Base-by-base conservation (phyloP, 1,284 basidiomycete genomes). In the Cutaneotrichosporon sp. region DNA sequence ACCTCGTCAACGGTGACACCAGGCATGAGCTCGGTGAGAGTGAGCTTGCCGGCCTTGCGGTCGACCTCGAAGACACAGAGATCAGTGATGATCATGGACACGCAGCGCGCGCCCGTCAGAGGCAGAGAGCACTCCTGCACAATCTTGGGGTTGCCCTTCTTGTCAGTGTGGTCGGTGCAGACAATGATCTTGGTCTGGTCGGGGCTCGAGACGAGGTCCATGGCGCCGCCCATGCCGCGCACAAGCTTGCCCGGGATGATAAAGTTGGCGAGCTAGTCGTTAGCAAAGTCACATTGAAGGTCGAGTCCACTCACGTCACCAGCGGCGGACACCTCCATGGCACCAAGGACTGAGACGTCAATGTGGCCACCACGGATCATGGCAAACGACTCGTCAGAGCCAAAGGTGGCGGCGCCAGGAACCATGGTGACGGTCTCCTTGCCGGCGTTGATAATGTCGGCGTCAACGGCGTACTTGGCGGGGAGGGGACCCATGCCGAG, bases 361-460 rank as follows among this genome's bases (percentile, higher is more conserved):
- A 97, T 83, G 75, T 97, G 93, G 9, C 93, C 94, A 54, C 90
- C 92, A 50, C 92, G 86, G 75, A 96, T 93, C 90, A 96, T 96
- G 34, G 87, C 88, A 68, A 97, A 97, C 23, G 66, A 69, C 57
- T 75, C 73, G 44, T 63, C 65, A 13, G 71, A 73, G 51, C 70
- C 92, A 68, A 97, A 97, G 1, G 91, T 80, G 4, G 90, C 85
- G 14, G 92, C 90, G 44, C 94, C 93, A 34, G 92, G 91, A 17
- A 94, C 78, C 8, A 97, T 80, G 3, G 91, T 93, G 49, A 90
- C 84, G 26, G 93, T 96, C 76, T 97, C 92, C 74, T 97, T 97
- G 30, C 93, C 93, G 39, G 93, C 93, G 68, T 94, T 93, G 67
- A 94, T 89, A 58, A 93, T 81, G 67, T 94, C 90, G 86, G 88